Conservation (phyloP, 352 stramenopile species). For the Phytophthora melonis region DNA sequence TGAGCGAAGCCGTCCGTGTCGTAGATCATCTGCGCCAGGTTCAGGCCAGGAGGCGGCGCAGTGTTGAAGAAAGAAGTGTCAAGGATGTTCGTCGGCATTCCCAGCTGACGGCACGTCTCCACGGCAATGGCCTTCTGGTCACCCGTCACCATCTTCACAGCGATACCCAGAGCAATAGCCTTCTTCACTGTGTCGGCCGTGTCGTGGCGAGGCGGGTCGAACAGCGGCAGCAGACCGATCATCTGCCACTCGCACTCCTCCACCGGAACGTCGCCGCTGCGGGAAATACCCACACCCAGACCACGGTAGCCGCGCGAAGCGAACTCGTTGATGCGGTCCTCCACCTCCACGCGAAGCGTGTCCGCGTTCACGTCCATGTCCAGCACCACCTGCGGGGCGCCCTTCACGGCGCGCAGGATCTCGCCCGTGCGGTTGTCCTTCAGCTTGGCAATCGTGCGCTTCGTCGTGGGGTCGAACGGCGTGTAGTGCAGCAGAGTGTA, state of each 20-base stretch:
- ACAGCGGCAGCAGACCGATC: slow-evolving; percentile 92
- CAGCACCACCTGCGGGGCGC: slow-evolving; percentile 92
- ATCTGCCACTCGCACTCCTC: slow-evolving; percentile 93
- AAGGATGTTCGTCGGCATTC: slow-evolving; percentile 90
- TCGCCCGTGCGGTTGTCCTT: slow-evolving; percentile 82
- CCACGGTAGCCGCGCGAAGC: slow-evolving; percentile 73
- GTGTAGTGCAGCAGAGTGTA: slow-evolving; percentile 86
- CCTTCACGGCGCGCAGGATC: slow-evolving; percentile 93
- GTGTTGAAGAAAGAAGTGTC: slow-evolving; percentile 86
- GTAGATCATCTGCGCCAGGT: slow-evolving; percentile 89
- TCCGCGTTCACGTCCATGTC: slow-evolving; percentile 79
- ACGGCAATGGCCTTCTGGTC: slow-evolving; percentile 94
- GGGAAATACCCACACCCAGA: slow-evolving; percentile 68
- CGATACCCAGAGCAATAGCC: slow-evolving; percentile 91
- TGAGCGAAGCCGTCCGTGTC: slow-evolving; percentile 94
- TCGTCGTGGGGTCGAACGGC: slow-evolving; percentile 87
- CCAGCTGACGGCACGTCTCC: slow-evolving; percentile 92
- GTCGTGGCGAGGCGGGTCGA: slow-evolving; percentile 94
- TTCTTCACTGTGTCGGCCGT: slow-evolving; percentile 93
- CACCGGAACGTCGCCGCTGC: slow-evolving; percentile 65
- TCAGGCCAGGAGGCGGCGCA: slow-evolving; percentile 62
- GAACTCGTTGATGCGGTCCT: slow-evolving; percentile 88
- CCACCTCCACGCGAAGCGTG: slow-evolving; percentile 65
- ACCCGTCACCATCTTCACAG: slow-evolving; percentile 97
- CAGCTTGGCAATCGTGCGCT: slow-evolving; percentile 93